Evolutionary conservation across 1,284 basidiomycete genomes (phyloP), one percentile per base, ranked within the genome.

Genomic region (Heterobasidion irregulare): DNA sequence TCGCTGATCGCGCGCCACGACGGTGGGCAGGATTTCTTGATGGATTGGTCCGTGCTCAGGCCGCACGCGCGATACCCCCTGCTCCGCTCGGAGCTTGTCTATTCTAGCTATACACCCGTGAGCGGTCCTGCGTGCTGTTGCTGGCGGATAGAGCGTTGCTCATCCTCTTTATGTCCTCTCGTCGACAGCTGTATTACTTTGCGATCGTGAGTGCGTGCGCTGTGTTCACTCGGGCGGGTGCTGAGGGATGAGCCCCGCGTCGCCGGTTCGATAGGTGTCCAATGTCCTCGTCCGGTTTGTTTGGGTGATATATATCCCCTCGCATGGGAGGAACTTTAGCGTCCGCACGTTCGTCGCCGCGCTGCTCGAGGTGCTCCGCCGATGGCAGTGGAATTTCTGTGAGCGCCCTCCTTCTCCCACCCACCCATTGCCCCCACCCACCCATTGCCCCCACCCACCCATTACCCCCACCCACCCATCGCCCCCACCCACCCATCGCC

Each of bases 361-460:
- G 0, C 63, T 87, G 53, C 66, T 92, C 36, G 94, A 98, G 66
- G 83, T 94, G 72, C 64, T 93, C 2, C 74, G 94, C 36, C 78
- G 94, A 52, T 86, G 83, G 71, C 89, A 90, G 62, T 98, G 94
- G 94, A 97, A 97, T 69, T 92, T 96, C 66, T 88, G 92, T 93
- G 58, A 65, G 84, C 70, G 33, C 47, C 36, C 18, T 18, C 18
- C 18, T 53, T 38, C n/a, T 15, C 26, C 26, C 26, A 26, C 16
- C n/a, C 35, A 7, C 54, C 33, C 13, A 51, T 13, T 34, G 50
- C 15, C 53, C n/a, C n/a, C n/a, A n/a, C n/a, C n/a, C n/a, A n/a
- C n/a, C n/a, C n/a, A n/a, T n/a, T n/a, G n/a, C n/a, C n/a, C n/a
- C n/a, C n/a, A n/a, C n/a, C n/a, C n/a, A n/a, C n/a, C n/a, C n/a